These are phyloP conservation scores for Penicillium freii DNA, from an alignment of 2,329 filamentous ascomycete species.

Conservation along the genomic window DNA sequence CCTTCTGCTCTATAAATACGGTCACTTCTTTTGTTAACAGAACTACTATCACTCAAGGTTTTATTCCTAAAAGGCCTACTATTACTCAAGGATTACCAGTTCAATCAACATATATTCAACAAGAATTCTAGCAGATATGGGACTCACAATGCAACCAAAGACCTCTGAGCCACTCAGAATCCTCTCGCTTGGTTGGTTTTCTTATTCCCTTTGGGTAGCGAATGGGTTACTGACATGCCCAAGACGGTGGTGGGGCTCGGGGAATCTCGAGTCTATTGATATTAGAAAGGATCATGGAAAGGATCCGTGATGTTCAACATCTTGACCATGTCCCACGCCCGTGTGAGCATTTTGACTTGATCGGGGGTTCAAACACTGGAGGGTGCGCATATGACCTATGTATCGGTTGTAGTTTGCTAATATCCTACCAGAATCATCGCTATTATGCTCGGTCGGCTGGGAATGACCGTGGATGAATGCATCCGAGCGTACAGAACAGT, in stretches of 20 bases:
- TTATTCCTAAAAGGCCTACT: no score
- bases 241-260: neutral
- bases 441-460: neutral
- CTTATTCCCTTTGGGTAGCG: neutral
- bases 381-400: neutral
- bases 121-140: neutral
- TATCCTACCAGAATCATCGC: neutral
- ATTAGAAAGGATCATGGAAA: neutral
- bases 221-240: neutral
- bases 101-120: neutral
- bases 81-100: no score
- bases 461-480: conserved; percentile 5
- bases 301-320: neutral
- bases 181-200: neutral
- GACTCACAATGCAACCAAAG: neutral
- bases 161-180: neutral
- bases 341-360: neutral
- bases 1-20: neutral
- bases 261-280: neutral
- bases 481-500: neutral
- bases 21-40: neutral
- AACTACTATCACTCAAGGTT: neutral
- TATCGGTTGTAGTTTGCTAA: neutral
- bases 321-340: neutral
- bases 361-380: neutral